Evolutionary conservation across 2,329 filamentous ascomycete genomes (phyloP).

Genomic region (Ustulina deusta): DNA sequence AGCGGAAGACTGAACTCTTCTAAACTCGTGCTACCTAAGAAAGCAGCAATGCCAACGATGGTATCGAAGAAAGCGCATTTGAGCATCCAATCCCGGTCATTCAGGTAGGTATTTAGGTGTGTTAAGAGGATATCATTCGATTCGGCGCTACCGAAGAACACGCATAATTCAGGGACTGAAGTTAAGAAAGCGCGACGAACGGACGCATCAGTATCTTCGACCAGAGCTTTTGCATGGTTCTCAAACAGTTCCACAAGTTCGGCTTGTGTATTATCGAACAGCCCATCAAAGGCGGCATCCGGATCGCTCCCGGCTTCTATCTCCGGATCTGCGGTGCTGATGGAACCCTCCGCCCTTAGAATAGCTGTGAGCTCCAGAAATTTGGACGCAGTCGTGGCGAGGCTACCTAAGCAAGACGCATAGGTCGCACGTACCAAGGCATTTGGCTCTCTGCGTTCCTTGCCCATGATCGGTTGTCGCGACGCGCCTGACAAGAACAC

Average conservation of each 20-base stretch:
- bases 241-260: constrained; percentile 89
- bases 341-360: constrained; percentile 82
- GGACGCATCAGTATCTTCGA: constrained; percentile 86
- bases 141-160: constrained; percentile 93
- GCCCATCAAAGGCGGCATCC: constrained; percentile 79
- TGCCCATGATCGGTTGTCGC: constrained; percentile 51
- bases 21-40: constrained; percentile 87
- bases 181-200: constrained; percentile 92
- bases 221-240: constrained; percentile 85
- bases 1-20: constrained; percentile 96
- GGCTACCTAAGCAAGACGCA: constrained; percentile 88
- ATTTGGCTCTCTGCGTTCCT: constrained; percentile 64
- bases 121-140: constrained; percentile 96
- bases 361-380: constrained; percentile 94
- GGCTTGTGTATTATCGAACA: constrained; percentile 87
- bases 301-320: constrained; percentile 77
- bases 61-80: constrained; percentile 98
- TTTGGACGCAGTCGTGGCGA: constrained; percentile 85
- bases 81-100: constrained; percentile 94
- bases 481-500: constrained; percentile 61
- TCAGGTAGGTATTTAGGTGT: constrained; percentile 96
- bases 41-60: constrained; percentile 90
- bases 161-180: constrained; percentile 90
- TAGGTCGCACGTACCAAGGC: constrained; percentile 88
- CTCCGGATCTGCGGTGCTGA: constrained; percentile 82